These are phyloP conservation scores for Lecanicillium sp. DNA, from an alignment of 2,329 filamentous ascomycete species.

Conservation along the genomic window DNA sequence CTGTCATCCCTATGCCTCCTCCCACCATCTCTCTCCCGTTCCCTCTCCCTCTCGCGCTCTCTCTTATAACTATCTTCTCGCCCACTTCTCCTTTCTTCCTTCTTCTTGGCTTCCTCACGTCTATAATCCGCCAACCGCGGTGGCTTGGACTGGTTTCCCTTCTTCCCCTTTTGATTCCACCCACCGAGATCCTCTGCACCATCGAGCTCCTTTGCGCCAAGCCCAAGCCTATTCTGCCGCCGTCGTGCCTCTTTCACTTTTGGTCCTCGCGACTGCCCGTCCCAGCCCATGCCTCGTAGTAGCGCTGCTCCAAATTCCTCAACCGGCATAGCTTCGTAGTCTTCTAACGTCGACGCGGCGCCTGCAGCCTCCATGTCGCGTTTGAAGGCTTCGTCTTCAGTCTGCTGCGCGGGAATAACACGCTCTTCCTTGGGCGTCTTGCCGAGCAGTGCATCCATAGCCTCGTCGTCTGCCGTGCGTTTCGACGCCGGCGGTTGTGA, in stretches of 20 bases:
- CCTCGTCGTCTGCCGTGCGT: constrained; percentile 38
- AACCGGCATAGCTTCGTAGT: constrained; percentile 83
- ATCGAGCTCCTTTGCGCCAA: constrained; percentile 78
- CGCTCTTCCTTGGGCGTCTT: constrained; percentile 39
- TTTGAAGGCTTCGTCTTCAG: constrained; percentile 61
- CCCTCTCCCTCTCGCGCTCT: constrained; percentile 35
- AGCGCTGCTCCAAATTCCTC: constrained; percentile 91
- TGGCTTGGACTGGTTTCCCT: constrained; percentile 21
- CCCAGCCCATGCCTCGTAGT: constrained; percentile 92
- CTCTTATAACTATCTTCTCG: constrained; percentile 38
- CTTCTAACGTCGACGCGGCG: constrained; percentile 66
- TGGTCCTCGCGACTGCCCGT: constrained; percentile 51
- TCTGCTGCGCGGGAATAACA: constrained; percentile 39
- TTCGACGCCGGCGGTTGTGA: constrained; percentile 5
- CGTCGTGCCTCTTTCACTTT: constrained; percentile 56
- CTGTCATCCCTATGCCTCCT: constrained; percentile 29
- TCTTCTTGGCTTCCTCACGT: constrained; percentile 33
- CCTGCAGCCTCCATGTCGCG: constrained; percentile 65
- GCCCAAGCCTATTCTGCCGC: constrained; percentile 73
- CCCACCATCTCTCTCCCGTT: constrained; percentile 26
- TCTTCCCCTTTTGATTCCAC: constrained; percentile 63
- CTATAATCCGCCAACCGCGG: constrained; percentile 43
- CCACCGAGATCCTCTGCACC: constrained; percentile 65
- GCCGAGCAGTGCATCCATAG: constrained; percentile 58
- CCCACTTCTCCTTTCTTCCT: constrained; percentile 34